Evolutionary conservation across 1,284 basidiomycete species (phyloP), one percentile per base, ranked within the genome.

Genomic region (Puccinia hordei): DNA sequence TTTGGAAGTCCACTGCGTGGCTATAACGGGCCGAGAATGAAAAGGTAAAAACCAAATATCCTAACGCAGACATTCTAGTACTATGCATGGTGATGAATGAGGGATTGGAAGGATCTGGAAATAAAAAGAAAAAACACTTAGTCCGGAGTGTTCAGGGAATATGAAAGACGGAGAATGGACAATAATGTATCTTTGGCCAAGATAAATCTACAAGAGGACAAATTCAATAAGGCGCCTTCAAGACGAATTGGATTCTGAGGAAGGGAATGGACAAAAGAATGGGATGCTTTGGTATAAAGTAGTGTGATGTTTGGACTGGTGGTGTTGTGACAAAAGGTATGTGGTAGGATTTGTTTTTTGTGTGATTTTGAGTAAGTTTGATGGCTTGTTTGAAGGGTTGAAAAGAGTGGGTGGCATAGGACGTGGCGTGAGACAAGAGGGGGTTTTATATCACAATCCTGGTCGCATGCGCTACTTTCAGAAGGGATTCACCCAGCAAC

Each of bases 1-100:
- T 22, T n/a, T 63, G 59, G 33, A 63, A 22, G 59, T 35, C 59
- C 17, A 19, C 59, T n/a, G 59, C 59, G 59, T 63, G 59, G 15
- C 59, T 33, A 63, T 35, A 38, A 17, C 17, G 12, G 33, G 33
- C 59, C 15, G 59, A 63, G 2, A 38, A 22, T 63, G 33, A 63
- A 22, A 63, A 38, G 22, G 33, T 33, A 15, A 63, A 27, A 22
- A 63, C 33, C 38, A 63, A 63, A 27, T 33, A 63, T 5, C 30
- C 59, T 38, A 63, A 30, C 17, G 59, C 38, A 15, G 59, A 63
- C 33, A 63, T 63, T 38, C 33, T 33, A 15, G 17, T 63, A 33
- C 17, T 63, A 27, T 38, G 33, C 59, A 63, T 63, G 10, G 33
- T 63, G 59, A 63, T 38, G 59, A 63, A n/a, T 17, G n/a, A 38